Evolutionary conservation across 805 yeast genomes (phyloP), one percentile per base, ranked within the genome.

Genomic region (Metschnikowia proteae): DNA sequence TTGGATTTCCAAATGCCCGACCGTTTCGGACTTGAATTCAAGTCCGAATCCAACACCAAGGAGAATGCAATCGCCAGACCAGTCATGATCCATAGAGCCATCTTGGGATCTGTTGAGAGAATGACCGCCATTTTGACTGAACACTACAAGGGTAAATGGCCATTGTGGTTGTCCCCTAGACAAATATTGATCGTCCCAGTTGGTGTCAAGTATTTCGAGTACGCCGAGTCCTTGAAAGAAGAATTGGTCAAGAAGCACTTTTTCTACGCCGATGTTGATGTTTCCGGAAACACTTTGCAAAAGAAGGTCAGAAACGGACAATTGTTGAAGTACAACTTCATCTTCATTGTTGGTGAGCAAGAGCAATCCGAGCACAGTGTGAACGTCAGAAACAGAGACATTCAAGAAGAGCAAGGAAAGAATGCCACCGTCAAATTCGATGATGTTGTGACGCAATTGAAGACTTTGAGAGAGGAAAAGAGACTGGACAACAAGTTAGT

Each of bases 121-220:
- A 91, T 94, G 98, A 88, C 96, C 55, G 99, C 97, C 55, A 92
- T 94, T 61, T 82, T 94, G 70, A 91, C 96, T 51, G 99, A 94
- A 74, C 99, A 94, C 76, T 94, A 79, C 74, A 96, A 91, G 66
- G 99, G 99, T 64, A 94, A 90, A 70, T 94, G 99, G 99, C 99
- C 99, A 64, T 88, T 94, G 80, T 94, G 99, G 99, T 79, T 94
- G 66, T 91, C 98, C n/a, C 99, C 99, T 64, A 86, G 99, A 76
- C 99, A 94, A 75, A 81, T 92, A 50, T 77, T 92, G 61, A 95
- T 94, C 62, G 94, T 94, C 29, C 99, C 99, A 60, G 97, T 94
- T 60, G 97, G 97, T 64, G 95, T 87, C 56, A 89, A 88, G 70
- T 92, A 85, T 77, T 83, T 78, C 63, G 96, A 84, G 56, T 94